Evolutionary conservation across 208 protist genomes (phyloP).

Genomic region (Acanthamoeba sp.): DNA sequence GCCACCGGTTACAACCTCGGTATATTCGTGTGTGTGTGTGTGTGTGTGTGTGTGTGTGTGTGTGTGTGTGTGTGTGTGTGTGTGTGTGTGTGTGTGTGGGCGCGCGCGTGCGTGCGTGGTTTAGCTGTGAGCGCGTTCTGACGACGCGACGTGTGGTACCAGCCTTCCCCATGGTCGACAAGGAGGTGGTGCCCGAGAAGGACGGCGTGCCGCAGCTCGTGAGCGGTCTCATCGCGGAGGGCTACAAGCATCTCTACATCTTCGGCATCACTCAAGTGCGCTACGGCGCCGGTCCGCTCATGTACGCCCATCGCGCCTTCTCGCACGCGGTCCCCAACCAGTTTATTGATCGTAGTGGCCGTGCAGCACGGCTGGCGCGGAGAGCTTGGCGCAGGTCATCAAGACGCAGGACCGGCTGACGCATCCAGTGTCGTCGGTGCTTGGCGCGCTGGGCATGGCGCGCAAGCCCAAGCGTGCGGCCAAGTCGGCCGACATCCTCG

Average conservation of each 20-base stretch:
- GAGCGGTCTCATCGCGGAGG: neutral
- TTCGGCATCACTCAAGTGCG: constrained; percentile 41
- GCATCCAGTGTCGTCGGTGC: neutral
- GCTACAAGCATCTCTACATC: constrained; percentile 64
- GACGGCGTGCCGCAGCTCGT: constrained; percentile 60
- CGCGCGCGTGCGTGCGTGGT: too few species aligned
- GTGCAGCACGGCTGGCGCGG: constrained; percentile 45
- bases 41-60: too few species aligned
- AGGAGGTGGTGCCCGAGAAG: constrained; percentile 17
- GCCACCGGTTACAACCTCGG: constrained; percentile 71
- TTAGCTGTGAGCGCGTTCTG: too few species aligned
- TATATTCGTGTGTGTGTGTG: neutral
- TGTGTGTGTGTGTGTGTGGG: too few species aligned
- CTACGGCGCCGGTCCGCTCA: constrained; percentile 63
- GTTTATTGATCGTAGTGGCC: neutral
- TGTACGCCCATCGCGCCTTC: too few species aligned
- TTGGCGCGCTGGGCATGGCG: neutral
- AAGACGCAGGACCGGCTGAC: constrained; percentile 32
- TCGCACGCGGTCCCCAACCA: too few species aligned
- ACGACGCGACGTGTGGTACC: too few species aligned
- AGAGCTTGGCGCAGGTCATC: constrained; percentile 46
- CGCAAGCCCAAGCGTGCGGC: constrained; percentile 15
- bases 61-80: too few species aligned
- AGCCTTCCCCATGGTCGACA: constrained; percentile 50
- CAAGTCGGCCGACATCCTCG: constrained; percentile 52